phyloP scores from a whole-genome alignment of 2,329 filamentous ascomycete genomes.

The Decorospora gaudefroyi region DNA sequence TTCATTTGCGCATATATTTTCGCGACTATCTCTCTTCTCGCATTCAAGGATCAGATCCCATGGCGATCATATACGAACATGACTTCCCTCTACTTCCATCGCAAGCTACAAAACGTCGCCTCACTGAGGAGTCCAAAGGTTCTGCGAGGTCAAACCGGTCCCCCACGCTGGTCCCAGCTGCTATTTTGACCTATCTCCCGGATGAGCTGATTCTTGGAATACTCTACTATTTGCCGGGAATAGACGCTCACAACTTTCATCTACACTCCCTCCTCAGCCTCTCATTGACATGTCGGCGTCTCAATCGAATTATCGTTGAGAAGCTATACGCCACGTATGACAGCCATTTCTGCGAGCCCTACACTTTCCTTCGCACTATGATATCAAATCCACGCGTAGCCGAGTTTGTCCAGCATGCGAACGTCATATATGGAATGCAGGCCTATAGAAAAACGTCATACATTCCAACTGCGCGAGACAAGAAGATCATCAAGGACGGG shows the following conservation, averaged over 20 bases:
- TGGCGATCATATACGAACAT: conserved; percentile 20
- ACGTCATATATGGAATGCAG: conserved; percentile 20
- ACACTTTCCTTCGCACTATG: conserved; percentile 36
- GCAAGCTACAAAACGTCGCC: conserved; percentile 5
- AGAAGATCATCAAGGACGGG: conserved; percentile 34
- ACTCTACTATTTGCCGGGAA: conserved; percentile 28
- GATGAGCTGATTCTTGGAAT: conserved; percentile 37
- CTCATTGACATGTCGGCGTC: conserved; percentile 28
- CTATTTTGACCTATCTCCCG: conserved; percentile 30
- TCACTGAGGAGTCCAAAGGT: not conserved
- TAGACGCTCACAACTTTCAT: conserved; percentile 21
- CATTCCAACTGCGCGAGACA: conserved; percentile 30
- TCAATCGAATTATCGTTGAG: conserved; percentile 29
- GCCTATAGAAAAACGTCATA: conserved; percentile 16
- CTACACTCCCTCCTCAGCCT: conserved; percentile 27
- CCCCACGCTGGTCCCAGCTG: not conserved
- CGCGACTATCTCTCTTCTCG: no score
- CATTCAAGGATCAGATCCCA: no score
- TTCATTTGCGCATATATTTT: no score
- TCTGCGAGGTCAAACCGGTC: not conserved
- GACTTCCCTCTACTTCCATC: conserved; percentile 33
- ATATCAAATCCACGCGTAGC: conserved; percentile 24
- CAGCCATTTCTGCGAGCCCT: conserved; percentile 32
- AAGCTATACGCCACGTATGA: conserved; percentile 29
- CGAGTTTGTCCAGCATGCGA: conserved; percentile 20